Evolutionary conservation across 2,329 filamentous ascomycete species (phyloP).

Genomic region (Cladophialophora carrionii): DNA sequence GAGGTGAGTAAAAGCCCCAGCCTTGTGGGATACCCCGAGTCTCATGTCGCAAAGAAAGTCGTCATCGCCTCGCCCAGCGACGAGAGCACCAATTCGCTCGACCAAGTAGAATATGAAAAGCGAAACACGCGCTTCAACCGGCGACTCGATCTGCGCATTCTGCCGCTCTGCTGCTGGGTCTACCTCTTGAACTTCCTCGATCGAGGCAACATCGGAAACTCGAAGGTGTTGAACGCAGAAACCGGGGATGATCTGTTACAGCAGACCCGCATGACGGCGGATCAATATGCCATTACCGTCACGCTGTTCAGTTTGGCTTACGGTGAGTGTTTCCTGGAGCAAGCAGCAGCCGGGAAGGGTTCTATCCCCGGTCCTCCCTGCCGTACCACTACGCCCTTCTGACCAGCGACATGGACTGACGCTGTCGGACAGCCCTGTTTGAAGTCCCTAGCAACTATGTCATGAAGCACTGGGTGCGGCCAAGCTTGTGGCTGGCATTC

Average conservation of each 20-base stretch:
- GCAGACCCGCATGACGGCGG: constrained; percentile 63
- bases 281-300: constrained; percentile 61
- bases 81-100: constrained; percentile 8
- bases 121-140: constrained; percentile 29
- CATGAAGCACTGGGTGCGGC: constrained; percentile 47
- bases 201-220: constrained; percentile 69
- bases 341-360: neutral
- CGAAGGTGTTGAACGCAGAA: constrained; percentile 66
- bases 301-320: constrained; percentile 56
- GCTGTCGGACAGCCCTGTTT: constrained; percentile 3
- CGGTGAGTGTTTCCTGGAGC: constrained; percentile 25
- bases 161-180: constrained; percentile 65
- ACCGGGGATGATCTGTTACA: constrained; percentile 65
- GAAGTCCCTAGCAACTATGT: constrained; percentile 52
- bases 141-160: constrained; percentile 59
- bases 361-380: neutral
- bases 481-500: constrained; percentile 52
- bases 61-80: constrained; percentile 11
- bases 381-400: neutral
- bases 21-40: neutral
- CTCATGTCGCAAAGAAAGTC: neutral
- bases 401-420: neutral
- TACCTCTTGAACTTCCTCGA: constrained; percentile 72
- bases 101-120: constrained; percentile 22
- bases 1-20: constrained; percentile 8